Conservation (phyloP, 345 rosid genomes). For the Sapria himalayana region DNA sequence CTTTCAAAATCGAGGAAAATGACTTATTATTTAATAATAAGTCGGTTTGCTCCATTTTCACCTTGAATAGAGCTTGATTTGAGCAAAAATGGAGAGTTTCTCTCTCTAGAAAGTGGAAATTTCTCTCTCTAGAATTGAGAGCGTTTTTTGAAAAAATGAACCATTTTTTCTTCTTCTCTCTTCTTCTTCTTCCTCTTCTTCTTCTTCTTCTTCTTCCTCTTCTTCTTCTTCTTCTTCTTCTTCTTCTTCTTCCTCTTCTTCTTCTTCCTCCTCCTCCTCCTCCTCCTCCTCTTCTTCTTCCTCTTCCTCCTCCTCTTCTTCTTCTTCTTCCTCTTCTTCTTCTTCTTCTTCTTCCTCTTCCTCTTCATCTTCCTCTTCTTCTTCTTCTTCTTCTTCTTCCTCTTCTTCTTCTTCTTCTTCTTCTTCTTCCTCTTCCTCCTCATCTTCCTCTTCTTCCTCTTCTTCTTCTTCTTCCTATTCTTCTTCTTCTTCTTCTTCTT, state of each 20-base stretch:
- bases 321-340: not conserved
- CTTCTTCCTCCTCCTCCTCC: not conserved
- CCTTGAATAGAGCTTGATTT: no score
- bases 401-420: not conserved
- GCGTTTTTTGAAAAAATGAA: no score
- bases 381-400: not conserved
- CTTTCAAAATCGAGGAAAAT: no score
- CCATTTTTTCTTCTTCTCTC: not conserved
- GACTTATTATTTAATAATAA: no score
- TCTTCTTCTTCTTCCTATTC: no score
- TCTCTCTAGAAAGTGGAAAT: no score
- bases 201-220: not conserved
- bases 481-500: constrained; percentile 1
- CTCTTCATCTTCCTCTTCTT: not conserved
- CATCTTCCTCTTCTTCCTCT: not conserved
- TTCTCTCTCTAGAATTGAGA: no score
- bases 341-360: not conserved
- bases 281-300: not conserved
- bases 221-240: not conserved
- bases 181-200: not conserved
- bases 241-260: not conserved
- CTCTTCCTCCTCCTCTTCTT: not conserved
- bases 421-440: not conserved
- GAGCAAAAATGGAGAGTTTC: no score
- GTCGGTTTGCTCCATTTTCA: no score